These are phyloP conservation scores for Peronospora destructor DNA, from an alignment of 352 stramenopile genomes.

Conservation along the genomic window DNA sequence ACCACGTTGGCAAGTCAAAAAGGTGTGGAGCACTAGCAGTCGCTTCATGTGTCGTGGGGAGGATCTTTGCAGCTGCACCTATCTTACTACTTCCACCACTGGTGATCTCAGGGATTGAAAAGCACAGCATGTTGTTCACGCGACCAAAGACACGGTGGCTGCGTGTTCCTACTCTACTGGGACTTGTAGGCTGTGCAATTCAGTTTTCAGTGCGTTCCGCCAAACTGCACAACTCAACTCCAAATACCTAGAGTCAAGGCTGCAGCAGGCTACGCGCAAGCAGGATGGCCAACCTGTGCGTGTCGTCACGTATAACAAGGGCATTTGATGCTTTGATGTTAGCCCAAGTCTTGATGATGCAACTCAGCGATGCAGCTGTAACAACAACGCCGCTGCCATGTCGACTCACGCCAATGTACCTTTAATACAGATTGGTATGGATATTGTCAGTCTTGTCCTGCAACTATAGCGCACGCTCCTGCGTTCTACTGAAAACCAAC, in stretches of 20 bases:
- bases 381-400: not conserved
- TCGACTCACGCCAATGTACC: not conserved
- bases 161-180: conserved; percentile 59
- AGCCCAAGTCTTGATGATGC: not conserved
- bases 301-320: conserved; percentile 82
- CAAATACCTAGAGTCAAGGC: conserved; percentile 60
- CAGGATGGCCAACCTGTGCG: conserved; percentile 44
- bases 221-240: conserved; percentile 65
- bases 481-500: conserved; percentile 44
- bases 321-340: conserved; percentile 32
- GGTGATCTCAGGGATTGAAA: conserved; percentile 49
- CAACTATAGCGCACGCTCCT: conserved; percentile 26
- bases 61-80: conserved; percentile 74
- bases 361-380: not conserved
- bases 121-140: conserved; percentile 29
- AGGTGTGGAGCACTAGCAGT: conserved; percentile 66
- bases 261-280: conserved; percentile 32
- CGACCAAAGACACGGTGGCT: conserved; percentile 35
- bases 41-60: conserved; percentile 61
- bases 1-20: conserved; percentile 68
- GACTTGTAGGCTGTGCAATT: conserved; percentile 66
- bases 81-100: conserved; percentile 76
- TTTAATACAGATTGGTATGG: not conserved
- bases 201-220: conserved; percentile 81
- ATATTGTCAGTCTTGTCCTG: not conserved